Evolutionary conservation across 805 yeast genomes (phyloP).

Genomic region (Clavispora carvajalis): DNA sequence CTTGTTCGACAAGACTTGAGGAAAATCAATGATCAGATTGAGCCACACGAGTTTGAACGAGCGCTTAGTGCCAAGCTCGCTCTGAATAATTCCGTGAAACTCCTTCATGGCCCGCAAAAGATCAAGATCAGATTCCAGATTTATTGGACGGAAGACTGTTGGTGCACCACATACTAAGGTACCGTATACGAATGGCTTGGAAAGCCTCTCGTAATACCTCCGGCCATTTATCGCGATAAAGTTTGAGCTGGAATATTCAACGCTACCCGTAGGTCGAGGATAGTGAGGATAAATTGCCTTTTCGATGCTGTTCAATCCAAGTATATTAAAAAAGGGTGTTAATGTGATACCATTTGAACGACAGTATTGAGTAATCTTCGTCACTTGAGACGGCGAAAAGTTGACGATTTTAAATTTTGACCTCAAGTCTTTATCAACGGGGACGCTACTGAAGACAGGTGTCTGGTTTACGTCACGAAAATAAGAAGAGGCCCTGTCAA

Average conservation of each 20-base stretch:
- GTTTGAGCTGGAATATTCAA: constrained; percentile 4
- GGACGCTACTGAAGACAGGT: constrained; percentile 2
- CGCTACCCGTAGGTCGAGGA: neutral
- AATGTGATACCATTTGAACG: constrained; percentile 14
- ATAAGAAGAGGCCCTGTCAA: neutral
- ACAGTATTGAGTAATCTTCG: constrained; percentile 9
- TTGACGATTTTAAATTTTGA: constrained; percentile 5
- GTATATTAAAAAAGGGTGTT: constrained; percentile 16
- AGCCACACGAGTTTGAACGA: constrained; percentile 4
- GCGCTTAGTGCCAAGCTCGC: constrained; percentile 1
- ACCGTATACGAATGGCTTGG: constrained; percentile 5
- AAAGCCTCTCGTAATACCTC: constrained; percentile 4
- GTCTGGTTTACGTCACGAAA: neutral
- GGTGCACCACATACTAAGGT: constrained; percentile 7
- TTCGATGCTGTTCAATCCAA: constrained; percentile 12
- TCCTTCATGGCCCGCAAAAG: neutral
- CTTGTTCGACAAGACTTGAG: constrained; percentile 1
- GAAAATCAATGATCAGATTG: constrained; percentile 2
- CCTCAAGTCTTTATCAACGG: constrained; percentile 1
- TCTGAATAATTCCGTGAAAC: constrained; percentile 2
- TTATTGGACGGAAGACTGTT: constrained; percentile 2
- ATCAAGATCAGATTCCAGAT: constrained; percentile 1
- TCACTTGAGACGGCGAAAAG: constrained; percentile 10
- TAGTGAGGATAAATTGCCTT: constrained; percentile 4
- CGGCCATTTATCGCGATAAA: constrained; percentile 8